Percentiles rank a stretch among this genome's conserved stretches.
Evolutionary conservation across 805 yeast species (phyloP).

Genomic region (Candida insectorum): DNA sequence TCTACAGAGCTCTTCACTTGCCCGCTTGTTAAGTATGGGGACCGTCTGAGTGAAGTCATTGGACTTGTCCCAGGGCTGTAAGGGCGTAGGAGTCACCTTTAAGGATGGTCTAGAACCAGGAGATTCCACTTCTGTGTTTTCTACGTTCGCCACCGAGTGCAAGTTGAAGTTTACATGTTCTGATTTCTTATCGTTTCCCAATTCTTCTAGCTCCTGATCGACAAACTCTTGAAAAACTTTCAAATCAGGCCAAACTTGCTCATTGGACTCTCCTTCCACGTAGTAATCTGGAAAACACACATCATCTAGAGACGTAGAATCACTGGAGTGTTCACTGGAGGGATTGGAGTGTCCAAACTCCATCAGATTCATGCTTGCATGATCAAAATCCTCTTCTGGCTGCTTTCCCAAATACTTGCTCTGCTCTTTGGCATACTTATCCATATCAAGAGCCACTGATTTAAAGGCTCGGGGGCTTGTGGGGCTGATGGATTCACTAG

Average conservation of each 20-base stretch:
- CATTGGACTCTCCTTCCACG: slow-evolving; percentile 21
- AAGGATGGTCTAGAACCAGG: slow-evolving; percentile 16
- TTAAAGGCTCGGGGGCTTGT: slow-evolving; percentile 6
- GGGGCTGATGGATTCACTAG: slow-evolving; percentile 9
- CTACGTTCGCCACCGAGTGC: slow-evolving; percentile 27
- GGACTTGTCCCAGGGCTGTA: slow-evolving; percentile 67
- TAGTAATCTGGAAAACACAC: slow-evolving; percentile 86
- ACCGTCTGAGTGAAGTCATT: slow-evolving; percentile 23
- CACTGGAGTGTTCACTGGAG: slow-evolving; percentile 55
- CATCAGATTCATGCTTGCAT: slow-evolving; percentile 22
- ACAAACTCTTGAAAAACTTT: slow-evolving; percentile 66
- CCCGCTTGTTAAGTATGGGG: slow-evolving; percentile 19
- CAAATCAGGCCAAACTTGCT: slow-evolving; percentile 77
- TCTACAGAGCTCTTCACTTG: slow-evolving; percentile 42
- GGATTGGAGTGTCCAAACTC: slow-evolving; percentile 60
- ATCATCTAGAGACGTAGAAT: slow-evolving; percentile 78
- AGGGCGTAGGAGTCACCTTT: slow-evolving; percentile 69
- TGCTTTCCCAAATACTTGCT: neutral
- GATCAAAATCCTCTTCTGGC: slow-evolving; percentile 9
- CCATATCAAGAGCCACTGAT: slow-evolving; percentile 38
- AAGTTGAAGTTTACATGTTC: slow-evolving; percentile 12
- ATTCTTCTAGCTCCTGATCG: slow-evolving; percentile 3
- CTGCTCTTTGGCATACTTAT: slow-evolving; percentile 32
- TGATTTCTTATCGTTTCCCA: neutral
- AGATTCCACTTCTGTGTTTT: slow-evolving; percentile 30